phyloP scores from a whole-genome alignment of 345 rosid genomes.

The Orychophragmus violaceus region DNA sequence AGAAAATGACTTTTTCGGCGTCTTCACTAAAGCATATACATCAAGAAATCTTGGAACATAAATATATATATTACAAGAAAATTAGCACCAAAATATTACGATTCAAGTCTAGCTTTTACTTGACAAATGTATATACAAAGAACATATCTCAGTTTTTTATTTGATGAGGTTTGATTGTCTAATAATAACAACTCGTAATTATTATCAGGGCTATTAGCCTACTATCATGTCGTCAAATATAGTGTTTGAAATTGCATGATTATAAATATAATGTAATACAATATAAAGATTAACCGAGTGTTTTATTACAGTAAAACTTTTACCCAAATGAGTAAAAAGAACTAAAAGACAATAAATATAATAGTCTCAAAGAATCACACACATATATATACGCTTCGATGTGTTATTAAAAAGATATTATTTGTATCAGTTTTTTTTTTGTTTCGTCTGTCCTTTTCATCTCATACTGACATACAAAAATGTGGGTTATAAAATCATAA shows the following conservation, averaged over 20 bases:
- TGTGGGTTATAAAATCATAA: background rate
- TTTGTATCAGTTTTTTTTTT: background rate
- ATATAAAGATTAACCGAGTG: background rate
- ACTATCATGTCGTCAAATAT: background rate
- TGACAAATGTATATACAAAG: background rate
- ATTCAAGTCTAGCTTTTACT: background rate
- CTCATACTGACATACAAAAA: background rate
- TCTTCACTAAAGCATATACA: no score
- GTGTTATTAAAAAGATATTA: background rate
- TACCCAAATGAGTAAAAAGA: background rate
- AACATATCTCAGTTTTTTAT: background rate
- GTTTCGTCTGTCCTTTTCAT: background rate
- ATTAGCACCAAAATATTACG: background rate
- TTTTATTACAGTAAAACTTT: no score
- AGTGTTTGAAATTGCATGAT: background rate
- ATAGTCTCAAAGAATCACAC: background rate
- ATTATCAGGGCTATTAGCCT: background rate
- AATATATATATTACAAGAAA: background rate
- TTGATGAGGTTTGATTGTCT: background rate
- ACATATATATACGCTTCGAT: background rate
- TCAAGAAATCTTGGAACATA: no score
- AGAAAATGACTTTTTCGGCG: no score
- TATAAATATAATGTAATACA: background rate
- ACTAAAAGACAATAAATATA: background rate
- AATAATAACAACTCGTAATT: background rate